A percentile compares a stretch with the other conserved stretches of the same genome.
Evolutionary conservation across 768 basidiomycete genomes (phyloP).

Genomic region (Tricholoma matsutake): DNA sequence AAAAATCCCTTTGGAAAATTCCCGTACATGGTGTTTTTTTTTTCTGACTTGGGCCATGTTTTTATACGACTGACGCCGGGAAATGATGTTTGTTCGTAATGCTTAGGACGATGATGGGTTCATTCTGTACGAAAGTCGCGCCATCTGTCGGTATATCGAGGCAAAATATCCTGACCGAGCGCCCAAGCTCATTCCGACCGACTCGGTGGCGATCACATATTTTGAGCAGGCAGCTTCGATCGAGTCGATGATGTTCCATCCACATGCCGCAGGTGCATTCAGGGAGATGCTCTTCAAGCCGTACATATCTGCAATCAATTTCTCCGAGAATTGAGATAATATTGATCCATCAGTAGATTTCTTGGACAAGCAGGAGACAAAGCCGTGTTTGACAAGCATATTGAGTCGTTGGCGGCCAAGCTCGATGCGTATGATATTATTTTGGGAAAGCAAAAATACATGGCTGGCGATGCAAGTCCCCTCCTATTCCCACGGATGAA

Average conservation of each 20-base stretch:
- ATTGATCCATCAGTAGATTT: neutral
- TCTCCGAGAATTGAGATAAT: neutral
- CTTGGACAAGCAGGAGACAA: neutral
- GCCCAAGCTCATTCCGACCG: neutral
- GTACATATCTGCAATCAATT: neutral
- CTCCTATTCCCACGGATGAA: neutral
- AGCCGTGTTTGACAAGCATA: constrained; percentile 11
- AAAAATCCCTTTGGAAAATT: neutral
- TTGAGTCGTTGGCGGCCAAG: constrained; percentile 32
- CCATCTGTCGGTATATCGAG: constrained; percentile 58
- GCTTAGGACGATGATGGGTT: constrained; percentile 53
- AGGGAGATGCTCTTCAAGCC: neutral
- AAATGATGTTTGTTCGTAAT: neutral
- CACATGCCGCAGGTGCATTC: neutral
- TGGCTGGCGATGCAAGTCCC: constrained; percentile 48
- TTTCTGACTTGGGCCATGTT: neutral
- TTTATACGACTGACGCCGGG: neutral
- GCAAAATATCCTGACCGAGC: constrained; percentile 37
- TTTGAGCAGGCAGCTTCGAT: neutral
- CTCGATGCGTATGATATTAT: constrained; percentile 56
- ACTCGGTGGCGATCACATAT: neutral
- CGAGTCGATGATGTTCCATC: neutral
- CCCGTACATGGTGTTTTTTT: neutral
- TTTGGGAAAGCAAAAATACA: constrained; percentile 47
- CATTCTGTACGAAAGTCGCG: constrained; percentile 59